Percentiles rank a stretch among this genome's conserved stretches.
These are phyloP conservation scores for Penicillium sp. DNA, from an alignment of 2,329 filamentous ascomycete genomes.

Conservation along the genomic window DNA sequence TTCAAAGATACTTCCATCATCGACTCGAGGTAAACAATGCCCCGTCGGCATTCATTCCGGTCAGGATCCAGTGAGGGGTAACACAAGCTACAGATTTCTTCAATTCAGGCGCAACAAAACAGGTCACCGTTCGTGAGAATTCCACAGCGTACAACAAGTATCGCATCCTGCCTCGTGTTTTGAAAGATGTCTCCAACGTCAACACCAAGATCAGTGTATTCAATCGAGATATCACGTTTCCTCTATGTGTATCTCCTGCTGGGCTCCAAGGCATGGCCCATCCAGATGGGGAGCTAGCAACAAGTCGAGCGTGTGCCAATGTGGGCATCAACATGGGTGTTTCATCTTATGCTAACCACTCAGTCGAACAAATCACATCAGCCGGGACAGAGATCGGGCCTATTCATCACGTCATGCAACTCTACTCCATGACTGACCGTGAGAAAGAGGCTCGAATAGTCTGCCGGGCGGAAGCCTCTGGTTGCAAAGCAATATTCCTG, in stretches of 20 bases:
- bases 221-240: constrained; percentile 52
- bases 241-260: constrained; percentile 60
- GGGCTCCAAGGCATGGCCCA: constrained; percentile 61
- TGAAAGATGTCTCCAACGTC: constrained; percentile 52
- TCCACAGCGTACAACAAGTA: constrained; percentile 58
- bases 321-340: constrained; percentile 56
- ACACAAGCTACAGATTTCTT: constrained; percentile 55
- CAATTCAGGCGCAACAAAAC: constrained; percentile 58
- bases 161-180: constrained; percentile 54
- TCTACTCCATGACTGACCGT: constrained; percentile 35
- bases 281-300: constrained; percentile 59
- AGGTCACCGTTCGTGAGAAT: constrained; percentile 56
- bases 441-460: constrained; percentile 36
- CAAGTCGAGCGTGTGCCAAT: constrained; percentile 54
- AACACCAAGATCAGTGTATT: constrained; percentile 53
- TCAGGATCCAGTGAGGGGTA: constrained; percentile 10
- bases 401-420: constrained; percentile 35
- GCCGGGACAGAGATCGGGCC: constrained; percentile 32
- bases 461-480: constrained; percentile 39
- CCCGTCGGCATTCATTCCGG: neutral
- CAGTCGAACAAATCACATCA: constrained; percentile 54
- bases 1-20: constrained; percentile 17
- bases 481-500: constrained; percentile 58
- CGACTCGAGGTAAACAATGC: constrained; percentile 23
- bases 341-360: constrained; percentile 54